phyloP scores from a whole-genome alignment of 2,329 filamentous ascomycete species.

The Emergomyces orientalis region DNA sequence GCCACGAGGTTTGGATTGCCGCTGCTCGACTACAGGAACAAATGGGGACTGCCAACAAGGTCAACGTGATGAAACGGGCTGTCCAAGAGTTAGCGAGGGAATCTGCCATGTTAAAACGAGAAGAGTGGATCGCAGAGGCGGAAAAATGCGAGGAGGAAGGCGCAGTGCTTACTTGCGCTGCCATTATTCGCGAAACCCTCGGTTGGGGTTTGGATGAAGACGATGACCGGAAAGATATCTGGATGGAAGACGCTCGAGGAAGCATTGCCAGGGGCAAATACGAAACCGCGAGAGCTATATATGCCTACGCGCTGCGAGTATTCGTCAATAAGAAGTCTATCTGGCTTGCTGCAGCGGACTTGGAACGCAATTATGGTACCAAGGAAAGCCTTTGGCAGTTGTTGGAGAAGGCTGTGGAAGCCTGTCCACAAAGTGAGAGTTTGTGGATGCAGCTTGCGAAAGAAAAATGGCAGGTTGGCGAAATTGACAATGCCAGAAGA shows the following conservation, averaged over 20 bases:
- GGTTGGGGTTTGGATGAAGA: slow-evolving; percentile 92
- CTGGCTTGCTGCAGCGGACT: slow-evolving; percentile 82
- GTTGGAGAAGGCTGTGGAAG: slow-evolving; percentile 86
- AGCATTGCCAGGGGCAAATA: slow-evolving; percentile 75
- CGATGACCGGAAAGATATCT: slow-evolving; percentile 89
- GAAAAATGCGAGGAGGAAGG: slow-evolving; percentile 92
- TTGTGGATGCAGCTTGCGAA: slow-evolving; percentile 94
- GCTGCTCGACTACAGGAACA: slow-evolving; percentile 83
- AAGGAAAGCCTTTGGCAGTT: slow-evolving; percentile 75
- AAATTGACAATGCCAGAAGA: slow-evolving; percentile 74
- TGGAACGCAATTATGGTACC: slow-evolving; percentile 81
- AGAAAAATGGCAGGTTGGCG: slow-evolving; percentile 84
- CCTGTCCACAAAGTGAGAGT: slow-evolving; percentile 81
- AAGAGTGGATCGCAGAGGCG: slow-evolving; percentile 93
- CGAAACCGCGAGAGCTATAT: slow-evolving; percentile 87
- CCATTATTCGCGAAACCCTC: slow-evolving; percentile 85
- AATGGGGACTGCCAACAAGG: slow-evolving; percentile 68
- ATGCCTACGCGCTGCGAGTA: slow-evolving; percentile 78
- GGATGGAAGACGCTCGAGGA: slow-evolving; percentile 83
- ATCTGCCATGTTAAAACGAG: slow-evolving; percentile 91
- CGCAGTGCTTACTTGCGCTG: slow-evolving; percentile 72
- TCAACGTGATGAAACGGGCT: slow-evolving; percentile 91
- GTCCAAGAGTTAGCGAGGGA: slow-evolving; percentile 81
- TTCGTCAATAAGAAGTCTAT: slow-evolving; percentile 81
- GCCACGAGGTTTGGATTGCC: slow-evolving; percentile 93